These are phyloP conservation scores for Brassica nigra DNA, from an alignment of 345 rosid species.

Conservation along the genomic window DNA sequence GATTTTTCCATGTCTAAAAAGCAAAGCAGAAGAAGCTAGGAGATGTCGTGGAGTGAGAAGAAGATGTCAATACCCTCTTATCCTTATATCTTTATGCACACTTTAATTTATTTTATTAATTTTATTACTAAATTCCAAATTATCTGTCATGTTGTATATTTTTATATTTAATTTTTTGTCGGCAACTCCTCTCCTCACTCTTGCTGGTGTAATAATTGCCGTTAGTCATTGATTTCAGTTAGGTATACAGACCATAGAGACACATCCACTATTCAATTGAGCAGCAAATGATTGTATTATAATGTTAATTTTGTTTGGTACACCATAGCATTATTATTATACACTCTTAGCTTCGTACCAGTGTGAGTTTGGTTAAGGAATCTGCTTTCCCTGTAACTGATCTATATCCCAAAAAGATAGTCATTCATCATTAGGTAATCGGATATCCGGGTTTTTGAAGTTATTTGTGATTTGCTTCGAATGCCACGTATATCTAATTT, in stretches of 20 bases:
- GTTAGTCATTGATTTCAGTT: background rate
- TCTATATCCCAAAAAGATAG: background rate
- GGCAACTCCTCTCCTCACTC: background rate
- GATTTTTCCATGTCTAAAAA: conserved; percentile 16
- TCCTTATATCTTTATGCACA: conserved; percentile 1
- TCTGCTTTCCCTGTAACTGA: background rate
- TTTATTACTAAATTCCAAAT: background rate
- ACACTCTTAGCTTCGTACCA: background rate
- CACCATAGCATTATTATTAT: background rate
- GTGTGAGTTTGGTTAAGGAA: background rate
- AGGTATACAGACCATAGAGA: background rate
- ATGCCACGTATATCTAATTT: too few species aligned
- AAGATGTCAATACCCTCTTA: background rate
- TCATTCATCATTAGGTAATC: background rate
- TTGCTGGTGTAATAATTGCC: conserved; percentile 5
- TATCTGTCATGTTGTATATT: background rate
- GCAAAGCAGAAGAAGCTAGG: background rate
- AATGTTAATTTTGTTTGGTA: background rate
- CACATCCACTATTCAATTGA: background rate
- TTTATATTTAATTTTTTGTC: background rate
- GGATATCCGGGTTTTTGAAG: too few species aligned
- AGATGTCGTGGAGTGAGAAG: background rate
- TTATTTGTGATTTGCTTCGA: too few species aligned
- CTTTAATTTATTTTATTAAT: background rate
- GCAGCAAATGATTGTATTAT: background rate